A percentile compares a stretch with the other conserved stretches of the same genome.
Conservation (phyloP, 306 rosid species). For the Acmispon strigosus region DNA sequence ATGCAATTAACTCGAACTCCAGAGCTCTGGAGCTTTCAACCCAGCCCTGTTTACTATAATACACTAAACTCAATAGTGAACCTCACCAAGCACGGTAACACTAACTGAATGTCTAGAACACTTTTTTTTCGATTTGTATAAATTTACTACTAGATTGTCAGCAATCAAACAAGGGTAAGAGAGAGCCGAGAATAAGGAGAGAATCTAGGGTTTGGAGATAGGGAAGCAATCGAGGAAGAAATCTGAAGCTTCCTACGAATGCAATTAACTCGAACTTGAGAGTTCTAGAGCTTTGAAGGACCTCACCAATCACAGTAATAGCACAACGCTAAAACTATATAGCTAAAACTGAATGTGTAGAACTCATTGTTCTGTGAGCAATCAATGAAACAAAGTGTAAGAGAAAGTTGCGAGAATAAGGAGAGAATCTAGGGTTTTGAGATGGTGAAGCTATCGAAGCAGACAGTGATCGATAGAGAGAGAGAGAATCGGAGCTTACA, state of each 20-base stretch:
- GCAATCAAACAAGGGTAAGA: neutral
- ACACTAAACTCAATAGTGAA: neutral
- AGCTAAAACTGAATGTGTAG: neutral
- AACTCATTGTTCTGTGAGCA: neutral
- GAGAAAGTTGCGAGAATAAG: neutral
- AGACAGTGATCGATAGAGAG: neutral
- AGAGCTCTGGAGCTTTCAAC: neutral
- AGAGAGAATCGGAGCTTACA: conserved; percentile 46
- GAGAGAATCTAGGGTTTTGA: conserved; percentile 42
- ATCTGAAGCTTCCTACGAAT: too few species aligned
- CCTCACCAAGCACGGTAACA: neutral
- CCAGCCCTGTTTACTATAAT: neutral
- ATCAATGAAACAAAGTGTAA: neutral
- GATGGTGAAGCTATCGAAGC: neutral
- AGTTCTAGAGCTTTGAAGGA: too few species aligned
- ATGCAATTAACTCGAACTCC: neutral
- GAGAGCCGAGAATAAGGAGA: neutral
- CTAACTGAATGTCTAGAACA: neutral
- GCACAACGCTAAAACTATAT: too few species aligned
- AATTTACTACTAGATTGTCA: neutral
- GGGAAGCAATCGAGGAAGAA: neutral
- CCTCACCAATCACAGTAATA: too few species aligned
- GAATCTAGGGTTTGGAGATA: conserved; percentile 40
- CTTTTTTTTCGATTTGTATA: neutral
- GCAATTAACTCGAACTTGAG: too few species aligned